Evolutionary conservation across 2,329 filamentous ascomycete genomes (phyloP).

Genomic region (Colletotrichum graminicola): DNA sequence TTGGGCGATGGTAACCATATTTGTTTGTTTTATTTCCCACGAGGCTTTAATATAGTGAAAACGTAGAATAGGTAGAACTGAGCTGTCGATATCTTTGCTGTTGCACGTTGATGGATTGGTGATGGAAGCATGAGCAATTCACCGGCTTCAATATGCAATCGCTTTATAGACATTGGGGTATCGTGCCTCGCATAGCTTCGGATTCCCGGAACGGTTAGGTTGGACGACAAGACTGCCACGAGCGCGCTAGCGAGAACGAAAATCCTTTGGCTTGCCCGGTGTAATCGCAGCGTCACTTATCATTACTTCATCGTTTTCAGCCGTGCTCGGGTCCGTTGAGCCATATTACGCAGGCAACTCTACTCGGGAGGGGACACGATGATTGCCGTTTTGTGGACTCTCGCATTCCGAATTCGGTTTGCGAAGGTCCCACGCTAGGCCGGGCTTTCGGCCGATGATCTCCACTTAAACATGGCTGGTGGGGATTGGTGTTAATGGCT

Average conservation of each 20-base stretch:
- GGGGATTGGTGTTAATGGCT: not conserved
- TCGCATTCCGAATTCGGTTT: constrained; percentile 36
- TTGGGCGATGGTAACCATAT: constrained; percentile 53
- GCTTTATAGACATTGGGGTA: constrained; percentile 11
- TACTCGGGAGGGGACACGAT: not conserved
- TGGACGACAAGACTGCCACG: not conserved
- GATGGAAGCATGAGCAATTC: not conserved
- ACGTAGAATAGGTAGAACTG: not conserved
- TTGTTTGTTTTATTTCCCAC: not conserved
- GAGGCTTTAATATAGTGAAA: not conserved
- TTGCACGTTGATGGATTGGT: not conserved
- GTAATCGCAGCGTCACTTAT: not conserved
- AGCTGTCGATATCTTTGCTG: not conserved
- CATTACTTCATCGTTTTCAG: too few relatives aligned
- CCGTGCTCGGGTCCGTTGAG: not conserved
- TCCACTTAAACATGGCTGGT: not conserved
- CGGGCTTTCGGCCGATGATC: not conserved
- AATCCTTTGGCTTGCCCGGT: not conserved
- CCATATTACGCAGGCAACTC: not conserved
- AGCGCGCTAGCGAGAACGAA: not conserved
- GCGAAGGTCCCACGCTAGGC: constrained; percentile 9
- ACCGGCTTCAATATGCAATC: not conserved
- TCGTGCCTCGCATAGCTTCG: constrained; percentile 22
- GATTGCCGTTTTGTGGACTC: not conserved
- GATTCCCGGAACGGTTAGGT: constrained; percentile 19